Evolutionary conservation across 179 eudicot genomes (phyloP).

Genomic region (Beta macrorhiza): DNA sequence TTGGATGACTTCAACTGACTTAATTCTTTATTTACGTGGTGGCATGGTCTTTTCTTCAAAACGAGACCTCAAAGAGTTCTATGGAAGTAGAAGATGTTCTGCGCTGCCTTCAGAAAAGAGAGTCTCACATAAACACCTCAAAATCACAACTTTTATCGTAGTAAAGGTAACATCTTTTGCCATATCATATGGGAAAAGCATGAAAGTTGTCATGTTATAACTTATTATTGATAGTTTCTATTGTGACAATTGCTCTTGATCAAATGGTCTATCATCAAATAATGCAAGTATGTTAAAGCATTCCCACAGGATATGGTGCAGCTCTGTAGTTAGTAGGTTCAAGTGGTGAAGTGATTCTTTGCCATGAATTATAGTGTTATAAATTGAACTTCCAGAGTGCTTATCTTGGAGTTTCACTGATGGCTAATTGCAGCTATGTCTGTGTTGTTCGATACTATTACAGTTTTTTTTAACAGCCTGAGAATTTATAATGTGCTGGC

Average conservation of each 20-base stretch:
- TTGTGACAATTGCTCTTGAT: neutral
- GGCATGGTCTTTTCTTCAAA: neutral
- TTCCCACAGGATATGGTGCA: neutral
- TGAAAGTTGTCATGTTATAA: neutral
- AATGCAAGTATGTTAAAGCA: neutral
- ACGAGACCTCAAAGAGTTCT: neutral
- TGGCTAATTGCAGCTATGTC: neutral
- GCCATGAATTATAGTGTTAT: neutral
- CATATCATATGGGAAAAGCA: neutral
- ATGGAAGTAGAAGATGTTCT: neutral
- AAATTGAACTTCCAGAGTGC: neutral
- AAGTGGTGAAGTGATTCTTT: neutral
- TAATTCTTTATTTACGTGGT: neutral
- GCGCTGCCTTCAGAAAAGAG: neutral
- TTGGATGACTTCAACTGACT: neutral
- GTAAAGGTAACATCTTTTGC: conserved; percentile 14
- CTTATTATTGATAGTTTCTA: neutral
- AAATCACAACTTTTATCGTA: neutral
- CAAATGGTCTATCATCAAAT: neutral
- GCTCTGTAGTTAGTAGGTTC: neutral
- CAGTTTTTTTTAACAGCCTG: neutral
- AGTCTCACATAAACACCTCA: neutral
- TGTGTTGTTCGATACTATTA: neutral
- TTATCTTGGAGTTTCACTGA: neutral
- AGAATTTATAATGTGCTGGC: neutral